phyloP scores from a whole-genome alignment of 495 filamentous ascomycete genomes.

The Stereocaulon alpinum region DNA sequence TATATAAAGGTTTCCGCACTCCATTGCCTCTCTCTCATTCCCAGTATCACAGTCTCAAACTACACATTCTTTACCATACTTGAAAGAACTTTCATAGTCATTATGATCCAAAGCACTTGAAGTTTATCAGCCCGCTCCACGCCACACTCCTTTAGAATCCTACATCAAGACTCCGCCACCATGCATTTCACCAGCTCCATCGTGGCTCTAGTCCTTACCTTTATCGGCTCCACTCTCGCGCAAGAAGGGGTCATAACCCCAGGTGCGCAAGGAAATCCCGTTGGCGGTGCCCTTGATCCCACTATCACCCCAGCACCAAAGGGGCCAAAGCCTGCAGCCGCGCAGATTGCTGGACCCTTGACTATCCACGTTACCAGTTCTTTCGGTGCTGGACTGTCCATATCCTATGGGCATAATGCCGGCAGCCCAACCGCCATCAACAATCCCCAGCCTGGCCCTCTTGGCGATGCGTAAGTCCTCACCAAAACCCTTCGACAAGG shows the following conservation, averaged over 20 bases:
- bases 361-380: constrained; percentile 5
- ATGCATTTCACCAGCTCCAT: not conserved
- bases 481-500: not conserved
- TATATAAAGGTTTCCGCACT: too few species aligned
- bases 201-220: not conserved
- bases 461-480: not conserved
- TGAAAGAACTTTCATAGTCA: too few species aligned
- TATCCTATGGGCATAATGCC: constrained; percentile 9
- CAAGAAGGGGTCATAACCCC: not conserved
- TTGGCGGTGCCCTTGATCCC: not conserved
- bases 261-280: not conserved
- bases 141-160: not conserved
- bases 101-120: too few species aligned
- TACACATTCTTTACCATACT: too few species aligned
- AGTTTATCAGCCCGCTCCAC: not conserved
- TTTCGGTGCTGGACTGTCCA: not conserved
- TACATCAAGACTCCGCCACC: not conserved
- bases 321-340: not conserved
- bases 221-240: not conserved
- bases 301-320: too few species aligned
- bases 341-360: not conserved
- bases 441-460: not conserved
- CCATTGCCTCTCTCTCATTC: too few species aligned
- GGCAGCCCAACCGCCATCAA: constrained; percentile 10
- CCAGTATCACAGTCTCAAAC: too few species aligned